A percentile compares a stretch with the other conserved stretches of the same genome.
phyloP scores from a whole-genome alignment of 116 monocot genomes.

The Phalaenopsis hybrid region DNA sequence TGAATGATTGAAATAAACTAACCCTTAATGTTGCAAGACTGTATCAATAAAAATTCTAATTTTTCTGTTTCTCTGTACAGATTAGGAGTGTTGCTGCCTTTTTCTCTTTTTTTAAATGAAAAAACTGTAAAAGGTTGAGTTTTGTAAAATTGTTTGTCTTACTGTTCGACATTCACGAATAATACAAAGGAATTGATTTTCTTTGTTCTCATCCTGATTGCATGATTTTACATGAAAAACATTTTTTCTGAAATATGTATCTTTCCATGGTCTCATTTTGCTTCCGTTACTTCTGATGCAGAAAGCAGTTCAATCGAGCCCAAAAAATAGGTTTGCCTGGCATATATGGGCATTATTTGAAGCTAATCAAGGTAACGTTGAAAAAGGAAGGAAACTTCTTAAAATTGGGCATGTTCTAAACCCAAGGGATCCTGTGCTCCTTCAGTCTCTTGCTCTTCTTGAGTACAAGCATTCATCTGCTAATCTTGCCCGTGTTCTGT shows the following conservation, averaged over 20 bases:
- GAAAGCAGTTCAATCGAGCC: constrained; percentile 94
- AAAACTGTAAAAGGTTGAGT: no score
- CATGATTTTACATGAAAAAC: background rate
- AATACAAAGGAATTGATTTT: no score
- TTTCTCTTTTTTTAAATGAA: no score
- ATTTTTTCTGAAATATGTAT: background rate
- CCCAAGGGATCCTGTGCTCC: constrained; percentile 89
- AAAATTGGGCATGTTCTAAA: constrained; percentile 90
- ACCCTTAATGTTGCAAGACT: no score
- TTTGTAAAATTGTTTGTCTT: no score
- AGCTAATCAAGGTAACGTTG: constrained; percentile 55
- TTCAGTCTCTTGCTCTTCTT: constrained; percentile 88
- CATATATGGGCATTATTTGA: constrained; percentile 97
- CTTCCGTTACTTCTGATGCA: constrained; percentile 19
- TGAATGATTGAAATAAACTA: no score
- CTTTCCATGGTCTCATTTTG: background rate
- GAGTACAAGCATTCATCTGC: constrained; percentile 83
- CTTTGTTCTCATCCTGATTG: no score
- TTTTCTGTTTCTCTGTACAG: no score
- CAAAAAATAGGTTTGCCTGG: constrained; percentile 98
- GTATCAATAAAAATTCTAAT: no score
- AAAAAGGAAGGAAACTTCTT: constrained; percentile 80
- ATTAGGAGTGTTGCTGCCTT: no score
- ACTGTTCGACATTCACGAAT: no score
- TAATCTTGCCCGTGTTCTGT: constrained; percentile 70